Percentiles rank a stretch among this genome's conserved stretches.
Evolutionary conservation across 352 stramenopile species (phyloP).

Genomic region (Thraustotheca clavata): DNA sequence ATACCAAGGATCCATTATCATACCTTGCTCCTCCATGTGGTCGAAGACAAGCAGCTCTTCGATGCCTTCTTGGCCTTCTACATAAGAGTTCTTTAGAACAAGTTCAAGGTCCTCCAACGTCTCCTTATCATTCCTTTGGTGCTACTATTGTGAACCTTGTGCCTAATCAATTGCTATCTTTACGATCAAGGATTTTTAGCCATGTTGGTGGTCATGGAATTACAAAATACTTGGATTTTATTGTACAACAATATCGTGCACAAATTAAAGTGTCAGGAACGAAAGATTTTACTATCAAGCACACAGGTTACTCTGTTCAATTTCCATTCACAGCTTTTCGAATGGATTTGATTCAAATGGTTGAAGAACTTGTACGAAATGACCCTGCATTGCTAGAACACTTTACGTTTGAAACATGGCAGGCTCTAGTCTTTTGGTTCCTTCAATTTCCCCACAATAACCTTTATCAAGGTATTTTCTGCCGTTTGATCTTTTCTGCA

Average conservation of each 20-base stretch:
- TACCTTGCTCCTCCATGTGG: constrained; percentile 30
- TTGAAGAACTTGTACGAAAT: constrained; percentile 80
- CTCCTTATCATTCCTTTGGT: constrained; percentile 79
- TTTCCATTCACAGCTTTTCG: constrained; percentile 86
- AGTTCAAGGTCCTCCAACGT: constrained; percentile 66
- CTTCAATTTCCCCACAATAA: constrained; percentile 90
- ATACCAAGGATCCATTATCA: background rate
- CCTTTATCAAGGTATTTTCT: constrained; percentile 84
- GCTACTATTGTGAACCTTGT: constrained; percentile 79
- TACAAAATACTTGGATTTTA: constrained; percentile 46
- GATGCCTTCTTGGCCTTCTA: constrained; percentile 64
- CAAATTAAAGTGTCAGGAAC: constrained; percentile 66
- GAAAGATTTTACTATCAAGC: constrained; percentile 51
- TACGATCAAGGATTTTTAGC: constrained; percentile 64
- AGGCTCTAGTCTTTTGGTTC: constrained; percentile 81
- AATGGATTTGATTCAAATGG: constrained; percentile 68
- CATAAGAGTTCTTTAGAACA: constrained; percentile 70
- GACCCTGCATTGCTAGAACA: constrained; percentile 64
- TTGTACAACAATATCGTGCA: constrained; percentile 64
- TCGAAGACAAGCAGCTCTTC: constrained; percentile 77
- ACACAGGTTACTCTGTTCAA: constrained; percentile 84
- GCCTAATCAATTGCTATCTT: constrained; percentile 61
- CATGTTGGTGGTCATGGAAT: constrained; percentile 59
- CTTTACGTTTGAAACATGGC: constrained; percentile 81
- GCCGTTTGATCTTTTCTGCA: constrained; percentile 84